Base-by-base conservation (phyloP, 192 early-diverging fungal species). In the Coemansia reversa region DNA sequence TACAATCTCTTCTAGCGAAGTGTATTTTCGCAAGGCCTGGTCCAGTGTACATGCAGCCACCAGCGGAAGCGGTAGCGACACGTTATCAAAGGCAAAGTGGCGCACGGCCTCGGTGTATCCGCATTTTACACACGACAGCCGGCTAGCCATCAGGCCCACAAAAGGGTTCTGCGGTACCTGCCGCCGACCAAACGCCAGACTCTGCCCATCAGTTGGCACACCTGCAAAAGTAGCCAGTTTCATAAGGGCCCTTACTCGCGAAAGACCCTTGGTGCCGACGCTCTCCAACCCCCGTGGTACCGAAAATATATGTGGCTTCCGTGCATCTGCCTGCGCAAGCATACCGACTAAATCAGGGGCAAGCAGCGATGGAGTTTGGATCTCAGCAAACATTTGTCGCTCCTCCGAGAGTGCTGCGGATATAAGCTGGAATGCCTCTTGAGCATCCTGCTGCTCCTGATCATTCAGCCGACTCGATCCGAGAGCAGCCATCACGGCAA, bases 381-480 rank as follows among this genome's bases (percentile, higher is more conserved):
- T 48, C 8, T 50, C 51, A 9, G 70, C 30, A 61, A 82, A 68
- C 39, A 67, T 32, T 3, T 65, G 74, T 0, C 66, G 67, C 62
- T 96, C 91, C 14, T 84, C 79, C 18, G 86, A 86, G 8, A 94
- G 64, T 22, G 86, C 84, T 32, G 85, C 86, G 3, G 90, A 91
- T 1, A 96, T 84, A 0, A 92, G 78, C 65, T 93, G 89, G 55
- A 94, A 89, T 9, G 93, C 84, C 70, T 96, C 94, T 72, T 96
- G 92, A 8, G 94, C 94, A 63, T 96, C 94, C 82, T 95, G 87
- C 58, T 91, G 90, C 65, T 89, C 88, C 54, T 85, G 84, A 56
- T 88, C 87, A 53, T 87, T 84, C 30, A 91, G 69, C 20, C 76
- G 77, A 54, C 75, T 81, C 22, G 83, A 82, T 7, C 84, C 82